Percentiles rank a stretch among this genome's conserved stretches.
Conservation (phyloP, 2,329 filamentous ascomycete genomes). For the Domatiomyces globalis region DNA sequence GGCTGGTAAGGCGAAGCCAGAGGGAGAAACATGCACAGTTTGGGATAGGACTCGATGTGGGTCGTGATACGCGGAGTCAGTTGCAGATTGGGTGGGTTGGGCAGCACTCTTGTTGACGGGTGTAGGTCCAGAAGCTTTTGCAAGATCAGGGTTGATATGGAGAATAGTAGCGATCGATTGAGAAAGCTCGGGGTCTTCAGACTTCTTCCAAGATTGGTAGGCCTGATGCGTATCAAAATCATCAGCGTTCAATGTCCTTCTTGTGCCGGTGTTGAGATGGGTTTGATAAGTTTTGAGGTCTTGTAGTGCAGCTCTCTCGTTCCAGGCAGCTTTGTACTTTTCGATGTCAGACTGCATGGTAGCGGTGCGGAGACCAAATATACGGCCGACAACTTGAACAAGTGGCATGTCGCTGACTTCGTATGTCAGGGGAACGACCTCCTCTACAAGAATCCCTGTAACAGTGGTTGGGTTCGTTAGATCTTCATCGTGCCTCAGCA, state of each 20-base stretch:
- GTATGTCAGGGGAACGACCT: constrained; percentile 68
- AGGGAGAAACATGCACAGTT: constrained; percentile 34
- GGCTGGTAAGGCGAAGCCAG: constrained; percentile 16
- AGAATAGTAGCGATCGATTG: constrained; percentile 89
- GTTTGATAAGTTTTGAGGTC: constrained; percentile 92
- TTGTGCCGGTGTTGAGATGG: constrained; percentile 65
- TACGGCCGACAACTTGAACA: constrained; percentile 70
- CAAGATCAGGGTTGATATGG: constrained; percentile 69
- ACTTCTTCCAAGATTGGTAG: constrained; percentile 80
- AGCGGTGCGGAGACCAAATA: constrained; percentile 67
- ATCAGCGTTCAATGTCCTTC: constrained; percentile 60
- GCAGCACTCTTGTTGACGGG: constrained; percentile 45
- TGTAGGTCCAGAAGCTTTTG: constrained; percentile 54
- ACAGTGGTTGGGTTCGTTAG: constrained; percentile 48
- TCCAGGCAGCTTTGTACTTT: constrained; percentile 67
- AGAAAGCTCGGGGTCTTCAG: constrained; percentile 73
- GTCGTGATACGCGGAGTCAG: constrained; percentile 32
- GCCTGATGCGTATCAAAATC: constrained; percentile 86
- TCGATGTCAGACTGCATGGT: constrained; percentile 82
- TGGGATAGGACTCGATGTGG: constrained; percentile 33
- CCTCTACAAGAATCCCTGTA: constrained; percentile 55
- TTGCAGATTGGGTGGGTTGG: constrained; percentile 23
- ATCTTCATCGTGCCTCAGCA: constrained; percentile 87
- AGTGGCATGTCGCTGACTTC: constrained; percentile 95
- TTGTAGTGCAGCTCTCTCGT: constrained; percentile 73